These are phyloP conservation scores for Coniophora puteana DNA, from an alignment of 1,284 basidiomycete species.

Conservation along the genomic window DNA sequence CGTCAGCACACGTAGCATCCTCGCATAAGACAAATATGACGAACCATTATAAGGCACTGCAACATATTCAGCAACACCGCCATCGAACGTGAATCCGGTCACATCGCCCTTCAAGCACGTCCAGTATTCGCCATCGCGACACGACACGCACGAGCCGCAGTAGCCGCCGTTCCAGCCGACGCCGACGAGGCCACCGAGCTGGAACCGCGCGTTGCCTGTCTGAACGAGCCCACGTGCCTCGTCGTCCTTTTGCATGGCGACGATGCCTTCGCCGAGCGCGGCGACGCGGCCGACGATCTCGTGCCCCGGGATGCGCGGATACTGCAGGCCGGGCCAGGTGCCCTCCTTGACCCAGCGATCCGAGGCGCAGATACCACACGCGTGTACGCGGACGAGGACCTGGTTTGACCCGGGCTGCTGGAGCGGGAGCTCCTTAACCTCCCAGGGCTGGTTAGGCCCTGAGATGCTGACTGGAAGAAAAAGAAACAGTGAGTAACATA, in stretches of 20 bases:
- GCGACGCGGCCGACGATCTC: slow-evolving; percentile 18
- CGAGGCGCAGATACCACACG: slow-evolving; percentile 21
- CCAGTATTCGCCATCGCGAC: slow-evolving; percentile 16
- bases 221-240: too few species aligned
- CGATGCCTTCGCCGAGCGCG: slow-evolving; percentile 9
- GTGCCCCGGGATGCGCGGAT: slow-evolving; percentile 18
- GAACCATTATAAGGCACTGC: slow-evolving; percentile 10
- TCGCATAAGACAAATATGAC: too few species aligned
- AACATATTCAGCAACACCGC: slow-evolving; percentile 18
- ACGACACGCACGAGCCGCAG: slow-evolving; percentile 14
- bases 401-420: slow-evolving; percentile 14
- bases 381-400: slow-evolving; percentile 19
- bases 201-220: slow-evolving; percentile 10
- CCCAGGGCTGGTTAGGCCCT: slow-evolving; percentile 12
- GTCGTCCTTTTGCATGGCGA: slow-evolving; percentile 1
- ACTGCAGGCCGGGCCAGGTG: slow-evolving; percentile 14
- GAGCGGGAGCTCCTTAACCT: slow-evolving; percentile 12
- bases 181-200: slow-evolving; percentile 13
- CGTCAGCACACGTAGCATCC: too few species aligned
- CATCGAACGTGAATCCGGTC: slow-evolving; percentile 18
- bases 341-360: slow-evolving; percentile 22
- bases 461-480: too few species aligned
- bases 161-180: slow-evolving; percentile 21
- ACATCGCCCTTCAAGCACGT: slow-evolving; percentile 11
- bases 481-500: too few species aligned